Evolutionary conservation across 495 filamentous ascomycete genomes (phyloP).

Genomic region (Penicillium coprophilum): DNA sequence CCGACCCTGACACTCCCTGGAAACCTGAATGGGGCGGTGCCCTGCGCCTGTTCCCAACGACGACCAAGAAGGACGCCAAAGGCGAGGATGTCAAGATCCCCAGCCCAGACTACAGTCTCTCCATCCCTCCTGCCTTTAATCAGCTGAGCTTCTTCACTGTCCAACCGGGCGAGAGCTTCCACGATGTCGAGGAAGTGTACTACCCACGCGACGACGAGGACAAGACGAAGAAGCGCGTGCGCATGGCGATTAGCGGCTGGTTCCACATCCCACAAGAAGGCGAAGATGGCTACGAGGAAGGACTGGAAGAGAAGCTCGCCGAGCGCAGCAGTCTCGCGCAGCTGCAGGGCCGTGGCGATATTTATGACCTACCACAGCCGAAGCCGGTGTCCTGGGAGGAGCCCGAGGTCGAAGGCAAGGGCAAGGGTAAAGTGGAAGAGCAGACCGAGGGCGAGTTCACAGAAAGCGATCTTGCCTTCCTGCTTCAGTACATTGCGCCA

Average conservation of each 20-base stretch:
- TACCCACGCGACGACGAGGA: slow-evolving; percentile 63
- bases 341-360: slow-evolving; percentile 84
- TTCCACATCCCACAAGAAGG: slow-evolving; percentile 96
- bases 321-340: slow-evolving; percentile 87
- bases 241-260: slow-evolving; percentile 99
- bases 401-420: slow-evolving; percentile 35
- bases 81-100: slow-evolving; percentile 74
- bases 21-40: slow-evolving; percentile 92
- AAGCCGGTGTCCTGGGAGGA: slow-evolving; percentile 49
- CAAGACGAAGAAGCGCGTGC: slow-evolving; percentile 65
- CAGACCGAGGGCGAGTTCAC: slow-evolving; percentile 57
- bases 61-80: slow-evolving; percentile 57
- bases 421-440: slow-evolving; percentile 46
- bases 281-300: slow-evolving; percentile 88
- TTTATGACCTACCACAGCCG: slow-evolving; percentile 76
- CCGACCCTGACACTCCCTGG: slow-evolving; percentile 90
- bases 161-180: slow-evolving; percentile 94
- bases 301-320: slow-evolving; percentile 82
- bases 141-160: slow-evolving; percentile 98
- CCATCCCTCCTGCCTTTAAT: slow-evolving; percentile 92
- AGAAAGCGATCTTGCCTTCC: slow-evolving; percentile 76
- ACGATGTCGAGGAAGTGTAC: slow-evolving; percentile 98
- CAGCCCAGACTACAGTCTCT: slow-evolving; percentile 67
- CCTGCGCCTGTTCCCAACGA: slow-evolving; percentile 82
- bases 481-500: slow-evolving; percentile 84